Percentiles rank a stretch among this genome's conserved stretches.
These are phyloP conservation scores for Ceratobasidium sp. DNA, from an alignment of 1,284 basidiomycete species.

Conservation along the genomic window DNA sequence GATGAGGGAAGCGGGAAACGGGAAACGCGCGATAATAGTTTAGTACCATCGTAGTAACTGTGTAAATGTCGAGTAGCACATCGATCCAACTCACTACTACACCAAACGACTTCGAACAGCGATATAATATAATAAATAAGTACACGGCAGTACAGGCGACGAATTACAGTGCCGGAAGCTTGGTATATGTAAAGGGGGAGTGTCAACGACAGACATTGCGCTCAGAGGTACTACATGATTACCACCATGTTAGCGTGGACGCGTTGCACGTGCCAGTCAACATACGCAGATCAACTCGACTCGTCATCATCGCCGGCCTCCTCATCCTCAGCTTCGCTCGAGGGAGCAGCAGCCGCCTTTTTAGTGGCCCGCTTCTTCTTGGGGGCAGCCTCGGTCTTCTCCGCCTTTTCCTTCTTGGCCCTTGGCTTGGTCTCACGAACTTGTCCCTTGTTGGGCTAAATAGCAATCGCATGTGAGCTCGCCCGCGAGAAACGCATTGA, in stretches of 20 bases:
- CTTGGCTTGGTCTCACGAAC: conserved; percentile 1
- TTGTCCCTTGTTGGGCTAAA: conserved; percentile 30
- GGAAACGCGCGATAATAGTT: background rate
- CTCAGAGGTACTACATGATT: conserved; percentile 20
- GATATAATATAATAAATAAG: conserved; percentile 35
- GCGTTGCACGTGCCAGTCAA: background rate
- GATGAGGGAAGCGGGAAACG: background rate
- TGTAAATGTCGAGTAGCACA: conserved; percentile 4
- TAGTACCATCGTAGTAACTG: background rate
- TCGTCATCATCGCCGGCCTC: background rate
- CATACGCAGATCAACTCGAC: conserved; percentile 29
- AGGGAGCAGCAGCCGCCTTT: conserved; percentile 12
- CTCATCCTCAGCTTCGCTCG: conserved; percentile 31
- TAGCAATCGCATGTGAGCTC: conserved; percentile 23
- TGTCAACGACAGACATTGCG: background rate
- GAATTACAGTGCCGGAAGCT: conserved; percentile 28
- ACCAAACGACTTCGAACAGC: background rate
- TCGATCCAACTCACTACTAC: conserved; percentile 4
- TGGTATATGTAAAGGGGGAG: conserved; percentile 19
- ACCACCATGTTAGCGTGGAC: conserved; percentile 9
- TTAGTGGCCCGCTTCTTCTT: conserved; percentile 32
- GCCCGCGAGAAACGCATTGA: background rate
- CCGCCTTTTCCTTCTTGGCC: conserved; percentile 23
- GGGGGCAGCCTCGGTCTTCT: conserved; percentile 21
- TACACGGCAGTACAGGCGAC: conserved; percentile 35